Base-by-base conservation (phyloP, 495 filamentous ascomycete species). In the Pseudevernia furfuracea region DNA sequence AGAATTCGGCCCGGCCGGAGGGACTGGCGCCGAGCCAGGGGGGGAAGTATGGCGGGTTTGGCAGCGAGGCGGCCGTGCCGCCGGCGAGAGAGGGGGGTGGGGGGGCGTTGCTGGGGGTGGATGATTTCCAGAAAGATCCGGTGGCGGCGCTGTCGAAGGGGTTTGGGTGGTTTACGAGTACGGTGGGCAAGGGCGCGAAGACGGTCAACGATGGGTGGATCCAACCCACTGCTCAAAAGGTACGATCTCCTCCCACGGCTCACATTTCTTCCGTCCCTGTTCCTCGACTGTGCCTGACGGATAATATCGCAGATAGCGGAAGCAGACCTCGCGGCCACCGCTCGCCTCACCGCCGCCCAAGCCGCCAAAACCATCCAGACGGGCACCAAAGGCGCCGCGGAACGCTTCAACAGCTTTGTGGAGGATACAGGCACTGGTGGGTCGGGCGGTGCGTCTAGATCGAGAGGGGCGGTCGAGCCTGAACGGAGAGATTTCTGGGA, bases 401-500 rank as follows among this genome's bases (percentile, higher is more conserved):
- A 92, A 12, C 81, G 86, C 37, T 87, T 97, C 75, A 88, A 79
- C 70, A 84, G 85, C 1, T 94, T 97, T 68, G 90, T 96, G 36
- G 91, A 97, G 71, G 83, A 83, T 15, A 78, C 80, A 2, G 79
- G 83, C 12, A 69, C 72, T 4, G 59, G 59, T 15, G 65, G 62
- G 2, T 55, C 59, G 68, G 59, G 63, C 15, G 65, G 62, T 4
- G 58, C 60, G 68, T 15, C 68, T 41, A 23, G 65, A 65, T 32
- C 66, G 60, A 65, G 62, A 64, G 19, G 60, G 58, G 70, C 73
- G 37, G 76, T 77, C 75, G 82, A 89, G 69, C 82, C 81, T 23
- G 87, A 89, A 59, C 89, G 86, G 73, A 85, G 86, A 67, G 89
- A 89, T 46, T 98, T 98, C 75, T 98, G 94, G 95, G 95, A 97